Evolutionary conservation across 257 asterid genomes (phyloP).

Genomic region (Solanum sejunctum): DNA sequence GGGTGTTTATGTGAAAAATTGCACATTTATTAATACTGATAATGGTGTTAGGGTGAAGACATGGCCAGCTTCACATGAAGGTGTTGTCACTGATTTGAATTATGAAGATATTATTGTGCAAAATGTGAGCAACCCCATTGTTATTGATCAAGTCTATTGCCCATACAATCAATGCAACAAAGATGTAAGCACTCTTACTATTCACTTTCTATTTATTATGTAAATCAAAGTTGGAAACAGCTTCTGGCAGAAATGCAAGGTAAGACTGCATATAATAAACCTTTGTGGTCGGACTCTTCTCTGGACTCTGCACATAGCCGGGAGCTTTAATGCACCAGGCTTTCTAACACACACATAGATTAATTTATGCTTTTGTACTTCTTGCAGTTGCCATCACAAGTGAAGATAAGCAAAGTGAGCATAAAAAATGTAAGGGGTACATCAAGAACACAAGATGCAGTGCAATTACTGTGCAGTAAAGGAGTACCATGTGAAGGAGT

Average conservation of each 20-base stretch:
- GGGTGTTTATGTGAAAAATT: conserved; percentile 11
- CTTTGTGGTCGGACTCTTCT: no score
- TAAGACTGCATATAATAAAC: no score
- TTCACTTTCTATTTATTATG: background rate
- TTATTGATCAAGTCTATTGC: conserved; percentile 26
- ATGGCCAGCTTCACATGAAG: conserved; percentile 18
- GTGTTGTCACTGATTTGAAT: conserved; percentile 8
- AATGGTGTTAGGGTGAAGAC: conserved; percentile 26
- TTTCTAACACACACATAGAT: background rate
- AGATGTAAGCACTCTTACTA: background rate
- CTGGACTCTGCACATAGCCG: no score
- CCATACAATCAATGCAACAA: conserved; percentile 16
- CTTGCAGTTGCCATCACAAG: conserved; percentile 11
- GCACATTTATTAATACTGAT: conserved; percentile 19
- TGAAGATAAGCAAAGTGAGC: conserved; percentile 24
- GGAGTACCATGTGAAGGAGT: conserved; percentile 23
- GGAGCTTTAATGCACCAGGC: no score
- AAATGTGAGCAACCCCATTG: conserved; percentile 20
- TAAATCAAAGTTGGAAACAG: no score
- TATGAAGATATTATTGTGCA: conserved; percentile 17
- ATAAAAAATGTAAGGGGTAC: conserved; percentile 21
- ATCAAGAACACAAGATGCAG: conserved; percentile 10
- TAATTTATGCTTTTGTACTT: background rate
- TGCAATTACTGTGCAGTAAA: conserved; percentile 17
- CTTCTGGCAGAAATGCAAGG: no score